Evolutionary conservation across 768 basidiomycete species (phyloP).

Genomic region (Russula lepida): DNA sequence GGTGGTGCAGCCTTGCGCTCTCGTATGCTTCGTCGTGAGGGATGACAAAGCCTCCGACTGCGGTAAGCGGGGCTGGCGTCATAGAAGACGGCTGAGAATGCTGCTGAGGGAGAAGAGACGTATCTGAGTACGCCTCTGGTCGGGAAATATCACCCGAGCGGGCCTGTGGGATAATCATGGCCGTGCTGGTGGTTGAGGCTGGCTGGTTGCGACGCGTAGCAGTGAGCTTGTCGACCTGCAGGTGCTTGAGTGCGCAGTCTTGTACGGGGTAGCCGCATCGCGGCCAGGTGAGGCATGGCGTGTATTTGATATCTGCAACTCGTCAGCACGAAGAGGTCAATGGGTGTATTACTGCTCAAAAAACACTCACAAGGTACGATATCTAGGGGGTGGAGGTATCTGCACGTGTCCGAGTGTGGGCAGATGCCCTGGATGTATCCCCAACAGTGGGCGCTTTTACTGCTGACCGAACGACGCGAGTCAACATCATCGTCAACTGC

Average conservation of each 20-base stretch:
- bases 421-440: slow-evolving; percentile 7
- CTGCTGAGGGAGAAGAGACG: neutral
- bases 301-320: slow-evolving; percentile 7
- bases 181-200: no score
- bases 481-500: neutral
- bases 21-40: slow-evolving; percentile 8
- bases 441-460: slow-evolving; percentile 13
- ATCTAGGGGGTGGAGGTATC: neutral
- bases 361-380: neutral
- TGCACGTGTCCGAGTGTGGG: neutral
- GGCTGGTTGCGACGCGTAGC: neutral
- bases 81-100: neutral
- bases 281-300: slow-evolving; percentile 9
- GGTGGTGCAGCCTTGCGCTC: slow-evolving; percentile 1
- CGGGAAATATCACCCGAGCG: neutral
- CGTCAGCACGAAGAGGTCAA: neutral
- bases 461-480: neutral
- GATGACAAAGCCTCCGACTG: neutral
- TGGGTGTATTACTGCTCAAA: neutral
- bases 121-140: neutral
- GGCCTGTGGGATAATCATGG: neutral
- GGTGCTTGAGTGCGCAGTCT: slow-evolving; percentile 5
- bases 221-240: neutral
- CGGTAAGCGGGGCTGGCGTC: neutral
- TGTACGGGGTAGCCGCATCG: slow-evolving; percentile 3